These are phyloP conservation scores for Cutaneotrichosporon sp. DNA, from an alignment of 1,284 basidiomycete species.

Conservation along the genomic window DNA sequence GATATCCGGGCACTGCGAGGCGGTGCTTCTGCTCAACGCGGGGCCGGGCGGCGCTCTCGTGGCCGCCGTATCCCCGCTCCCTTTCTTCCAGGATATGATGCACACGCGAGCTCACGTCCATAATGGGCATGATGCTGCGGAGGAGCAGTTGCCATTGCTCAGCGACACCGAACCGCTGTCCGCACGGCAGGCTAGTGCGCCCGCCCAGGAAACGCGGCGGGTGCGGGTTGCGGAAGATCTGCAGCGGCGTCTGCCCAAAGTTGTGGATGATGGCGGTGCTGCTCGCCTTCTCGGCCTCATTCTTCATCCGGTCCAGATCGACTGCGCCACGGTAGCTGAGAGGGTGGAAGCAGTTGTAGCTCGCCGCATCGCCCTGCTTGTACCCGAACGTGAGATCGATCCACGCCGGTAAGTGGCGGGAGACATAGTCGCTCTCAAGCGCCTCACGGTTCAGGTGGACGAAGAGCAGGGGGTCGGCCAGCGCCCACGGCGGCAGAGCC, in stretches of 20 bases:
- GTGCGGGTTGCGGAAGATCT: constrained; percentile 80
- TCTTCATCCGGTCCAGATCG: constrained; percentile 76
- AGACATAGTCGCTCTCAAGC: constrained; percentile 83
- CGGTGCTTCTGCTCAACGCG: constrained; percentile 25
- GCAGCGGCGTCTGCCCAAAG: constrained; percentile 83
- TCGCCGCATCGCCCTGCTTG: constrained; percentile 74
- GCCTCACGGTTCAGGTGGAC: constrained; percentile 76
- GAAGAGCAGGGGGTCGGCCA: constrained; percentile 77
- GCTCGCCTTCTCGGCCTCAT: constrained; percentile 81
- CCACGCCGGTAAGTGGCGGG: constrained; percentile 79
- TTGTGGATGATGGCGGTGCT: constrained; percentile 95
- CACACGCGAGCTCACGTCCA: constrained; percentile 54
- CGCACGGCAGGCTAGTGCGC: constrained; percentile 62
- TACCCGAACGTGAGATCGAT: constrained; percentile 80
- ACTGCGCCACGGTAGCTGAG: constrained; percentile 90
- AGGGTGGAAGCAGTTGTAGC: constrained; percentile 87
- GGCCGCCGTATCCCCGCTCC: constrained; percentile 6
- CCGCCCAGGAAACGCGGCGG: constrained; percentile 65
- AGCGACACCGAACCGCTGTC: constrained; percentile 67
- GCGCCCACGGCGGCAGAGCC: constrained; percentile 86
- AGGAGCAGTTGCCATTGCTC: constrained; percentile 54
- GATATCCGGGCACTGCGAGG: constrained; percentile 21
- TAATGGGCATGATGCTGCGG: constrained; percentile 44
- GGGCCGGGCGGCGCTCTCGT: constrained; percentile 26
- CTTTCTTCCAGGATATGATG: constrained; percentile 52